Percentiles rank a stretch among this genome's conserved stretches.
phyloP scores from a whole-genome alignment of 2,329 filamentous ascomycete species.

The Pestalotiopsis sp. region DNA sequence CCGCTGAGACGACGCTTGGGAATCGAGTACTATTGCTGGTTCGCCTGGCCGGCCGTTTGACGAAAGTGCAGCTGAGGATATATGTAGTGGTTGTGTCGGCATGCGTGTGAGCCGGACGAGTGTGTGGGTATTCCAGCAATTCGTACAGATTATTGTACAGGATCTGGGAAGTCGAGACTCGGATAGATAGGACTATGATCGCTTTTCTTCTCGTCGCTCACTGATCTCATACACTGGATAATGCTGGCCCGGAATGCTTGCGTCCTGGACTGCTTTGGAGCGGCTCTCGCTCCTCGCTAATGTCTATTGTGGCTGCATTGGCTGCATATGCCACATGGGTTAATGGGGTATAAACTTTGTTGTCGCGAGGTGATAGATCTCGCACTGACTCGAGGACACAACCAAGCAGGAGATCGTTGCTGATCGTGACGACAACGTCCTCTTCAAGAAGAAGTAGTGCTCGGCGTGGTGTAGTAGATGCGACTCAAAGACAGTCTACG shows the following conservation, averaged over 20 bases:
- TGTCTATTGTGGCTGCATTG: background rate
- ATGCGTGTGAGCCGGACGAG: too few relatives aligned
- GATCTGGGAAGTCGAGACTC: too few relatives aligned
- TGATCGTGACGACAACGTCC: slow-evolving; percentile 5
- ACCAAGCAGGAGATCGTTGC: background rate
- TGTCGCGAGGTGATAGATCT: background rate
- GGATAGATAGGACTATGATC: background rate
- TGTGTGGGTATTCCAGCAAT: too few relatives aligned
- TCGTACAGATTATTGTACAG: too few relatives aligned
- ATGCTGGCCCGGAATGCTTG: background rate
- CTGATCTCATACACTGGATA: background rate
- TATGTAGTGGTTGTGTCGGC: too few relatives aligned
- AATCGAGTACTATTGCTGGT: too few relatives aligned
- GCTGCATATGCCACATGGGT: slow-evolving; percentile 7
- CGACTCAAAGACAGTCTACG: background rate
- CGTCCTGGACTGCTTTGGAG: background rate
- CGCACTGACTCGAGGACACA: slow-evolving; percentile 2
- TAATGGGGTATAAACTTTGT: background rate
- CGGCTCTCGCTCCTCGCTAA: slow-evolving; percentile 9
- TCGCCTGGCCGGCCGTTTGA: too few relatives aligned
- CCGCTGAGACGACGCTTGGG: background rate
- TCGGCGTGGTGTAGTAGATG: background rate
- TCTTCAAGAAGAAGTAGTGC: background rate
- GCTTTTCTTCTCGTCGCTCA: background rate
- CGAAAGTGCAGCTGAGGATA: too few relatives aligned